These are phyloP conservation scores for Cinchona pubescens DNA, from an alignment of 257 asterid genomes.

Conservation along the genomic window DNA sequence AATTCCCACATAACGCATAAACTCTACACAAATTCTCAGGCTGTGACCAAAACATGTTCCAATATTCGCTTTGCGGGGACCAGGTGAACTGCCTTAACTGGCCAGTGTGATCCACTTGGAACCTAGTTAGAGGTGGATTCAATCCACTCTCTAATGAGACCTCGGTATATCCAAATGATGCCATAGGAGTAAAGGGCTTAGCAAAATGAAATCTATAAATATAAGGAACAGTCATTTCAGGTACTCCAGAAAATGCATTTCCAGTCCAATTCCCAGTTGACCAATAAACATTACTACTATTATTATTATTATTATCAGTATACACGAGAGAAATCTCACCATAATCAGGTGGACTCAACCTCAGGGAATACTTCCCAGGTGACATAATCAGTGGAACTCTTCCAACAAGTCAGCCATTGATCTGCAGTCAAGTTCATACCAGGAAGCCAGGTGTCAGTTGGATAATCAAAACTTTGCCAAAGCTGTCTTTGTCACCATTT, in stretches of 20 bases:
- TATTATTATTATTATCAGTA: constrained; percentile 23
- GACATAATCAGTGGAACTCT: constrained; percentile 60
- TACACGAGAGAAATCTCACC: constrained; percentile 70
- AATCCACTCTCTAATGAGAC: constrained; percentile 50
- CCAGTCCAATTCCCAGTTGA: constrained; percentile 74
- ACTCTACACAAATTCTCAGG: constrained; percentile 63
- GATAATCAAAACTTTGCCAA: constrained; percentile 85
- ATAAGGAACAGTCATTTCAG: constrained; percentile 72
- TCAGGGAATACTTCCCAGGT: constrained; percentile 63
- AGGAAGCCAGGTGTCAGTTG: constrained; percentile 79
- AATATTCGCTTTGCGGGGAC: constrained; percentile 55
- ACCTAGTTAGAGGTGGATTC: constrained; percentile 64
- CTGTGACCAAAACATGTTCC: constrained; percentile 81
- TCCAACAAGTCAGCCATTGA: constrained; percentile 53
- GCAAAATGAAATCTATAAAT: constrained; percentile 54
- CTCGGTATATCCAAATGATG: constrained; percentile 66
- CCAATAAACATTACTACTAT: constrained; percentile 47
- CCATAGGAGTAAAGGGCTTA: constrained; percentile 59
- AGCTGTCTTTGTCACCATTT: constrained; percentile 37
- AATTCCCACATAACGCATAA: constrained; percentile 64
- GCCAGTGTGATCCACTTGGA: constrained; percentile 55
- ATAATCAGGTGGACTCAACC: constrained; percentile 48
- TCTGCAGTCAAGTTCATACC: constrained; percentile 63
- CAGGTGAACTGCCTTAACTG: constrained; percentile 69
- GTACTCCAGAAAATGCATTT: constrained; percentile 59